Base-by-base conservation (phyloP, 2,329 filamentous ascomycete species). In the Trichothecium sympodiale region DNA sequence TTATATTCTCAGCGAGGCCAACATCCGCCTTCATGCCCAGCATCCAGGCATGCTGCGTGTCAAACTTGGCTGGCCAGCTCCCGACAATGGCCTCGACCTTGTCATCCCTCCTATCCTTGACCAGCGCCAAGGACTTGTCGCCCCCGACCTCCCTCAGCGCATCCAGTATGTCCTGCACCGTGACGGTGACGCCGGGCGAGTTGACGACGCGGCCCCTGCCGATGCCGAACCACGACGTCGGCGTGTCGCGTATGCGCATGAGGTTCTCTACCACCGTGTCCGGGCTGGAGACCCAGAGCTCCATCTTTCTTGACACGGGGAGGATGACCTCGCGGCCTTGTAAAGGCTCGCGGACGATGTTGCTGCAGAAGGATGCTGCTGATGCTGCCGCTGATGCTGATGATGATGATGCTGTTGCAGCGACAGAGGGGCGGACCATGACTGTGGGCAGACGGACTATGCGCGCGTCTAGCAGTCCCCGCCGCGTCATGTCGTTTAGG, bases 331-430 rank as follows among this genome's bases (percentile, higher is more conserved):
- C 53, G 29, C 61, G 51, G 10, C 70, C 71, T 13, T 50, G 43
- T 7, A 67, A 54, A 5, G 68, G 61, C 32, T 80, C 75, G 3
- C 75, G 61, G 30, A 80, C 71, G 45, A 80, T 78, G 1, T 74
- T 75, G 3, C 62, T 73, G 1, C 74, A 62, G 44, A 79, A 80
- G 0, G 68, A 73, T 4, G 67, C 72, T 2, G 75, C 74, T 0
- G 75, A 74, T 8, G 31, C 35, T 10, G 20, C 20, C 20, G 20
- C 6, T 10, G 20, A 25, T 6, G 20, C 6, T 10, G 20, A 25
- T 6, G 20, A n/a, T n/a, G n/a, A n/a, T n/a, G n/a, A n/a, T n/a
- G n/a, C n/a, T n/a, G n/a, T n/a, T n/a, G n/a, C n/a, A n/a, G n/a
- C n/a, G n/a, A 60, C 62, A 2, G 73, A 74, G 1, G 72, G 68